These are phyloP conservation scores for Tieghemiomyces parasiticus DNA, from an alignment of 192 early-diverging fungal species.

Conservation along the genomic window DNA sequence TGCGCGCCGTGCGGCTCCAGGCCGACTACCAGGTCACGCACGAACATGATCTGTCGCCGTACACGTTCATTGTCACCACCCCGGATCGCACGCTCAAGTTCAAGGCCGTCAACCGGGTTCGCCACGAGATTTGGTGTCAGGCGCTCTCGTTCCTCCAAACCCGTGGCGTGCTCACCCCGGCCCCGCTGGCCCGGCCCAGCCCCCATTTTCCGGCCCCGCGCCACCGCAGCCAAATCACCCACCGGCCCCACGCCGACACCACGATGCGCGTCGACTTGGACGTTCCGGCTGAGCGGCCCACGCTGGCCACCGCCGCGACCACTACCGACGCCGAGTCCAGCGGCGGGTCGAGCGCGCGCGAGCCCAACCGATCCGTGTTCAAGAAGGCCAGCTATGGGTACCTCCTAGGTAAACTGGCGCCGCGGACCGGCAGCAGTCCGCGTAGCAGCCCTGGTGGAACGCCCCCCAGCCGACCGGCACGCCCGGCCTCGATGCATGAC, in stretches of 20 bases:
- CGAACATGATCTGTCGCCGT: slow-evolving; percentile 15
- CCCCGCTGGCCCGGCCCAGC: neutral
- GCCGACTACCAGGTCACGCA: slow-evolving; percentile 25
- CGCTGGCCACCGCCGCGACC: neutral
- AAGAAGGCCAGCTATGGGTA: slow-evolving; percentile 9
- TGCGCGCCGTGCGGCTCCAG: slow-evolving; percentile 39
- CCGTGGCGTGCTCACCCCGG: slow-evolving; percentile 29
- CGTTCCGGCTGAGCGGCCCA: neutral
- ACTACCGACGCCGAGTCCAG: neutral
- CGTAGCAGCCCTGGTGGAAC: too few relatives aligned
- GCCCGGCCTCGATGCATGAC: too few relatives aligned
- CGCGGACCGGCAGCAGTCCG: too few relatives aligned
- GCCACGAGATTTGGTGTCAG: slow-evolving; percentile 59
- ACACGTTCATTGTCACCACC: slow-evolving; percentile 52
- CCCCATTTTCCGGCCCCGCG: neutral
- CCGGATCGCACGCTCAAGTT: slow-evolving; percentile 54
- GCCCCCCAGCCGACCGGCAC: too few relatives aligned
- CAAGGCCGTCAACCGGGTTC: slow-evolving; percentile 43
- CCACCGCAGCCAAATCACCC: neutral
- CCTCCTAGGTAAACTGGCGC: slow-evolving; percentile 1
- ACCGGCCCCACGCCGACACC: slow-evolving; percentile 5
- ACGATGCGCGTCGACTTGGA: neutral
- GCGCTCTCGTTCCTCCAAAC: slow-evolving; percentile 33
- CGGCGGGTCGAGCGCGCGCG: neutral
- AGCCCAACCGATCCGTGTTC: slow-evolving; percentile 1